Conservation (phyloP, 495 filamentous ascomycete species). For the Penicillium coprophilum region DNA sequence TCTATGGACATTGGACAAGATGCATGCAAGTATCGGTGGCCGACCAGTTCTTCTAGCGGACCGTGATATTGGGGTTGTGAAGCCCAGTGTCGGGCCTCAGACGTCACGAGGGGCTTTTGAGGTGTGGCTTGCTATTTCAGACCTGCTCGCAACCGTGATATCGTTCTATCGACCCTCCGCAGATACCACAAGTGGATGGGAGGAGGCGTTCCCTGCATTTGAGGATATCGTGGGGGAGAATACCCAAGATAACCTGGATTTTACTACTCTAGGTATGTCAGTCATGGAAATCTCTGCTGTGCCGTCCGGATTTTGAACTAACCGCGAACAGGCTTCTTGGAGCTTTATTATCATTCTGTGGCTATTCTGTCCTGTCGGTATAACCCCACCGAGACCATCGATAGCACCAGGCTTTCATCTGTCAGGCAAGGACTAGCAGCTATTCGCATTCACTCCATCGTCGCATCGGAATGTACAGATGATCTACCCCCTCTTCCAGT, state of each 20-base stretch:
- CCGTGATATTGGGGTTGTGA: conserved; percentile 54
- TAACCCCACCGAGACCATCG: conserved; percentile 36
- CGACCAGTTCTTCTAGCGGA: conserved; percentile 66
- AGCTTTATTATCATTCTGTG: conserved; percentile 69
- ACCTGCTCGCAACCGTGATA: conserved; percentile 63
- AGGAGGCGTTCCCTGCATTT: conserved; percentile 61
- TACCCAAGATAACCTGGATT: conserved; percentile 26
- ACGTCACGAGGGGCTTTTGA: conserved; percentile 41
- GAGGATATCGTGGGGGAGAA: conserved; percentile 64
- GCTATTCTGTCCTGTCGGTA: conserved; percentile 59
- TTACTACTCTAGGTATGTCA: conserved; percentile 29
- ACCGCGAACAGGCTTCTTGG: conserved; percentile 52
- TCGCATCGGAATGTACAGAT: conserved; percentile 53
- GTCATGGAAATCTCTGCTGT: not conserved
- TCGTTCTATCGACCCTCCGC: conserved; percentile 61
- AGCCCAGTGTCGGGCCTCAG: conserved; percentile 16
- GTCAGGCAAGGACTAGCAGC: conserved; percentile 63
- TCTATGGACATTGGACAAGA: conserved; percentile 65
- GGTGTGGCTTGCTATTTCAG: conserved; percentile 52
- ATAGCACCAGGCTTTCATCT: conserved; percentile 48
- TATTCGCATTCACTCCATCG: conserved; percentile 61
- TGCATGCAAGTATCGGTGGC: conserved; percentile 62
- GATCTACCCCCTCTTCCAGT: conserved; percentile 61
- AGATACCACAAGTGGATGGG: conserved; percentile 48
- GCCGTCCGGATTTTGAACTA: conserved; percentile 1